Conservation (phyloP, 352 stramenopile species). For the Phytophthora lateralis region DNA sequence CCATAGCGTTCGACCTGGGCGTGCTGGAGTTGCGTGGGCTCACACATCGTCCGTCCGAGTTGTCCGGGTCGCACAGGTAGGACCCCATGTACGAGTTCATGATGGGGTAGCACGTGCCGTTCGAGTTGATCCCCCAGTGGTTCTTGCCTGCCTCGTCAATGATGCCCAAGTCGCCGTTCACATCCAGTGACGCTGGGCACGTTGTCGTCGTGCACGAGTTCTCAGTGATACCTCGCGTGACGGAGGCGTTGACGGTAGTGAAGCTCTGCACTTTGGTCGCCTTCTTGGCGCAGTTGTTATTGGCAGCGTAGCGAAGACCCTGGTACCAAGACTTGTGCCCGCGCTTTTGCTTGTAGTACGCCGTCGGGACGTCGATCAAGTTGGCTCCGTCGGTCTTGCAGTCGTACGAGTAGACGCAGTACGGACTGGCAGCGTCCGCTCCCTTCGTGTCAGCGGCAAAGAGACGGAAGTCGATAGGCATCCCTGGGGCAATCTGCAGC, state of each 20-base stretch:
- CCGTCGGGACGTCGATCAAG: constrained; percentile 47
- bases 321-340: constrained; percentile 69
- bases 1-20: constrained; percentile 53
- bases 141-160: constrained; percentile 48
- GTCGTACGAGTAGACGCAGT: constrained; percentile 54
- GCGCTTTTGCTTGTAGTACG: constrained; percentile 44
- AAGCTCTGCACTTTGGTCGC: constrained; percentile 45
- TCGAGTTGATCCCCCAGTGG: constrained; percentile 62
- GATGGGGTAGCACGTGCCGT: constrained; percentile 56
- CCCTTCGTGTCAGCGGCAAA: constrained; percentile 49
- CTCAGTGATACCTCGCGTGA: constrained; percentile 45
- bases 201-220: constrained; percentile 48
- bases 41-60: constrained; percentile 34
- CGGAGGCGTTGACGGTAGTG: constrained; percentile 42
- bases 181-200: constrained; percentile 57
- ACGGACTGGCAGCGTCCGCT: constrained; percentile 24
- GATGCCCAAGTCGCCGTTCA: constrained; percentile 46
- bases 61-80: constrained; percentile 60
- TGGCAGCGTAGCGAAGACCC: constrained; percentile 62
- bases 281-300: constrained; percentile 54
- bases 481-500: constrained; percentile 86
- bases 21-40: constrained; percentile 51
- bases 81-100: constrained; percentile 62
- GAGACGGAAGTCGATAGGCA: constrained; percentile 61
- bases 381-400: constrained; percentile 62